Evolutionary conservation across 2,329 filamentous ascomycete species (phyloP), one percentile per base, ranked within the genome.

Genomic region (Huntiella bhutanensis): DNA sequence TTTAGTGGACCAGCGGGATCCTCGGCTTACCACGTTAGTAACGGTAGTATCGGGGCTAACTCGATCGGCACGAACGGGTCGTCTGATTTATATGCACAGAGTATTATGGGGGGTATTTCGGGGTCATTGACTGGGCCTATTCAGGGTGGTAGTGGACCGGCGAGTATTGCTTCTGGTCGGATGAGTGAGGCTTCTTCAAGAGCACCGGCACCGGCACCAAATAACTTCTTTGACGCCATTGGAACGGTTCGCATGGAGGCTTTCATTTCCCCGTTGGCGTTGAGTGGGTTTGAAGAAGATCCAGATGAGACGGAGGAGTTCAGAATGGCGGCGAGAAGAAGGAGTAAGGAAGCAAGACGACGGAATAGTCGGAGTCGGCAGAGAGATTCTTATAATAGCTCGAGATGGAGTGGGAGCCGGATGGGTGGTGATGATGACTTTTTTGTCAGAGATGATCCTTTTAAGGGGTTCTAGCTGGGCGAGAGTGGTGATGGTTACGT

Each of bases 241-340:
- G 86, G 87, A 1, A 96, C 87, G 2, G 77, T 96, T 41, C 77
- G 91, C 22, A 96, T 98, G 88, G 88, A 96, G 60, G 91, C 91
- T 0, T 98, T 96, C 59, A 92, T 98, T 53, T 76, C 68, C 54
- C 75, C 75, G 0, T 59, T 78, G 8, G 65, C 71, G 1, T 65
- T 68, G 51, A 63, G 63, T 2, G 62, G 64, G 22, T 63, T 68
- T 45, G 62, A 64, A 10, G 67, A 70, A 10, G 60, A 64, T 37
- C 46, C 65, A 0, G 64, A 69, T 46, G 70, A 72, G 51, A 59
- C 63, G 16, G 69, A 72, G 17, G 70, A 74, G 51, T 62, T 65
- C 51, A 61, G 64, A 43, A 63, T 66, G 41, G 58, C 63, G 4
- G 63, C 64, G 8, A 63, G 72, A 7, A 60, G 70, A 48, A 62